phyloP scores from a whole-genome alignment of 2,329 filamentous ascomycete genomes.

The Aplosporella prunicola region DNA sequence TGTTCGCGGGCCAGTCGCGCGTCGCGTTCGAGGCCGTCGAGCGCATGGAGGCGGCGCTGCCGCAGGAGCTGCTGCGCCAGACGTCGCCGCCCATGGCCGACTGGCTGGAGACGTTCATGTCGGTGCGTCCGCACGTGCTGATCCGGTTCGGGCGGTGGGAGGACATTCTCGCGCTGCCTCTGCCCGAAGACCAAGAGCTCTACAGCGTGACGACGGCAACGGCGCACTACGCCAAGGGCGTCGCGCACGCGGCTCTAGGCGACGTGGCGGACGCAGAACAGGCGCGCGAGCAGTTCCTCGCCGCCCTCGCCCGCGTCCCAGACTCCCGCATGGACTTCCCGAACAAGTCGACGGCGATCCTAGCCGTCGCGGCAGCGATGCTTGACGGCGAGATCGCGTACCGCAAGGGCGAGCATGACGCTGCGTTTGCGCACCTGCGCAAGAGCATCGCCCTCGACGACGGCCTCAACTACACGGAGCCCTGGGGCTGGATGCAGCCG shows the following conservation, averaged over 20 bases:
- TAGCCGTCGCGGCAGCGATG: conserved; percentile 53
- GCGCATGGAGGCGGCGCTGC: conserved; percentile 52
- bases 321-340: conserved; percentile 57
- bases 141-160: conserved; percentile 66
- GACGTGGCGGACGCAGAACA: conserved; percentile 45
- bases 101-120: conserved; percentile 64
- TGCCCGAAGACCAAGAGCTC: conserved; percentile 50
- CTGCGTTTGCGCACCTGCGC: conserved; percentile 51
- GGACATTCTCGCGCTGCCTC: conserved; percentile 47
- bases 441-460: conserved; percentile 53
- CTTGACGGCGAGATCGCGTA: conserved; percentile 67
- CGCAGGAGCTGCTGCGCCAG: conserved; percentile 54
- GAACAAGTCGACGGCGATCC: conserved; percentile 54
- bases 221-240: conserved; percentile 56
- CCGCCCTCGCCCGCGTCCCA: conserved; percentile 45
- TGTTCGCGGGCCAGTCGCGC: conserved; percentile 60
- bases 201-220: conserved; percentile 64
- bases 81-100: conserved; percentile 66
- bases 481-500: conserved; percentile 74
- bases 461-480: conserved; percentile 59
- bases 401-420: conserved; percentile 47
- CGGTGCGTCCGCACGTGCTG: conserved; percentile 58
- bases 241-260: conserved; percentile 54
- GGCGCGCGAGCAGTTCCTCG: conserved; percentile 43
- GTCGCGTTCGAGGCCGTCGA: conserved; percentile 53